These are phyloP conservation scores for Hygrophila difformis DNA, from an alignment of 257 asterid genomes.

Conservation along the genomic window DNA sequence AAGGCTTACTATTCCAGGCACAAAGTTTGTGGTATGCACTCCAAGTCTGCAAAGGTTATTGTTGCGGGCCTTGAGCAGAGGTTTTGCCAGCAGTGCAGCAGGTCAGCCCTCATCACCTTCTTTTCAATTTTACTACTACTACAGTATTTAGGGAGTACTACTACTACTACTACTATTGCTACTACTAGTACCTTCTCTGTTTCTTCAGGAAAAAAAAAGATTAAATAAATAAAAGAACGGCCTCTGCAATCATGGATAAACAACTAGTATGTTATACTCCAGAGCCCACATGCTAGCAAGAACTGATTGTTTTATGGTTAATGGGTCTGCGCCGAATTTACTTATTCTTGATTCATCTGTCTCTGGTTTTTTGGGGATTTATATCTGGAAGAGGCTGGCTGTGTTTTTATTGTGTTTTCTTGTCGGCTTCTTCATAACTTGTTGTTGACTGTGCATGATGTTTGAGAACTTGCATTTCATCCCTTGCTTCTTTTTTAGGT, in stretches of 20 bases:
- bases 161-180: no score
- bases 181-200: no score
- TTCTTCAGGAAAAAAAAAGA: no score
- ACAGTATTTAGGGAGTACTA: no score
- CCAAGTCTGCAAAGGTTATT: constrained; percentile 66
- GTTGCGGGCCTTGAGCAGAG: constrained; percentile 88
- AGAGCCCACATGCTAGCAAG: no score
- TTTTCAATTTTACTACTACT: not conserved
- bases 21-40: constrained; percentile 83
- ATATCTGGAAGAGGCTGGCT: not conserved
- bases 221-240: no score
- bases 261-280: no score
- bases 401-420: not conserved
- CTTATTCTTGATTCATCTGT: not conserved
- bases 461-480: no score
- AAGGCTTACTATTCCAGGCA: constrained; percentile 94
- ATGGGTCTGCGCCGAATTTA: not conserved
- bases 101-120: constrained; percentile 34
- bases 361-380: not conserved
- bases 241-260: no score
- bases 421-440: not conserved
- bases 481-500: no score
- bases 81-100: constrained; percentile 99
- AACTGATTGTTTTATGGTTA: no score
- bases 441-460: not conserved